Percentiles rank a stretch among this genome's conserved stretches.
Conservation (phyloP, 352 stramenopile genomes). For the Globisporangium okanoganense region DNA sequence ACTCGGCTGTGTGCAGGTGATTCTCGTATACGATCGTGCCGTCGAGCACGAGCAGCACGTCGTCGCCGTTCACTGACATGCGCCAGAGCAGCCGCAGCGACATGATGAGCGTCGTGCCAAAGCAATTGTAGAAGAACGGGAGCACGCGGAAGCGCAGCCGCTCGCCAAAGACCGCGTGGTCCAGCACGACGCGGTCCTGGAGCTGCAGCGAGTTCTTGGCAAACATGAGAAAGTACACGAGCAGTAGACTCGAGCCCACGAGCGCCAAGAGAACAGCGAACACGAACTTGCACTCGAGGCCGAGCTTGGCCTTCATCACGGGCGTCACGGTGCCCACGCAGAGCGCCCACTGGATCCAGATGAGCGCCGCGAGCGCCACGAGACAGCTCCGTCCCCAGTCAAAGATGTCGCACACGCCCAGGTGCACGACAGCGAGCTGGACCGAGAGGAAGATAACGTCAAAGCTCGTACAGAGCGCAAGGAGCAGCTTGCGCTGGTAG, state of each 20-base stretch:
- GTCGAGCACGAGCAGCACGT: constrained; percentile 16
- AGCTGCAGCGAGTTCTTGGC: background rate
- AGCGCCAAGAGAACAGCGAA: background rate
- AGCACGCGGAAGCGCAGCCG: constrained; percentile 11
- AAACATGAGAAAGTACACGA: constrained; percentile 4
- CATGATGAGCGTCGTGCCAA: constrained; percentile 8
- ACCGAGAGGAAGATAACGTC: constrained; percentile 32
- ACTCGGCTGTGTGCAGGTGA: background rate
- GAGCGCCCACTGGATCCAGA: constrained; percentile 15
- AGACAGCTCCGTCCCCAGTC: constrained; percentile 10
- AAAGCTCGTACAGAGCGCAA: constrained; percentile 18
- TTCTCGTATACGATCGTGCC: constrained; percentile 13
- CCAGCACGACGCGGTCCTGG: background rate
- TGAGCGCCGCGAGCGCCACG: constrained; percentile 4
- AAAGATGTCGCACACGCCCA: constrained; percentile 23
- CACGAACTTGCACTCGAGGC: constrained; percentile 4
- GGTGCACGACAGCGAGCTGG: constrained; percentile 15
- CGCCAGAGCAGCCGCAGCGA: constrained; percentile 14
- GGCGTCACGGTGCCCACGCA: constrained; percentile 11
- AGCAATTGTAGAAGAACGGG: constrained; percentile 17
- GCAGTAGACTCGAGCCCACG: background rate
- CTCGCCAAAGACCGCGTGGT: background rate
- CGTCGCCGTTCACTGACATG: background rate
- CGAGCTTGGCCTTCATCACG: constrained; percentile 6
- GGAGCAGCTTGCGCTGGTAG: constrained; percentile 18